These are phyloP conservation scores for Ulota crispa DNA, from an alignment of 225 moss, liverwort and hornwort genomes.

Conservation along the genomic window DNA sequence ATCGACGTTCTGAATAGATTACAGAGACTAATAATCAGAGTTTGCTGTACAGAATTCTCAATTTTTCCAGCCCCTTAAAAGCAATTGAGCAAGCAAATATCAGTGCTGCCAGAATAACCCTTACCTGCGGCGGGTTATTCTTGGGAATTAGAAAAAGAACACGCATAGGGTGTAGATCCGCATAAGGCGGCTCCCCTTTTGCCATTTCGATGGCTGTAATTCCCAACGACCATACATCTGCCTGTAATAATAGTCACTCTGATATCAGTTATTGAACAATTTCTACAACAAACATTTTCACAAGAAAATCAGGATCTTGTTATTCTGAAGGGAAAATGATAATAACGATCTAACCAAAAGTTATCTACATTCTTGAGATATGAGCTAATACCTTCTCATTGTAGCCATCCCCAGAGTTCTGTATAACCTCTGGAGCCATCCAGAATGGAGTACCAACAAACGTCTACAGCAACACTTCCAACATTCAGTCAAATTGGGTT, in stretches of 20 bases:
- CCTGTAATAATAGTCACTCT: slow-evolving; percentile 51
- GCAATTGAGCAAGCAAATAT: slow-evolving; percentile 6
- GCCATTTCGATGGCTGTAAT: slow-evolving; percentile 99
- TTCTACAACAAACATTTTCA: background rate
- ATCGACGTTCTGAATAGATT: background rate
- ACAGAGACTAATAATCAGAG: slow-evolving; percentile 1
- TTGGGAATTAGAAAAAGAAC: slow-evolving; percentile 96
- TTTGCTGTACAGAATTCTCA: background rate
- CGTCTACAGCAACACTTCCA: slow-evolving; percentile 61
- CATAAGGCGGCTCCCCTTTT: slow-evolving; percentile 93
- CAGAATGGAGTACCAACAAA: slow-evolving; percentile 99
- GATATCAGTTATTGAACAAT: slow-evolving; percentile 1
- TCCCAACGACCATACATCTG: slow-evolving; percentile 97
- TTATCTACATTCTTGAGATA: background rate
- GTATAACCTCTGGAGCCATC: slow-evolving; percentile 99
- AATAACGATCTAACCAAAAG: background rate
- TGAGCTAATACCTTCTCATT: slow-evolving; percentile 77
- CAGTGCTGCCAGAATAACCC: background rate
- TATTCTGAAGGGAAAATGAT: background rate
- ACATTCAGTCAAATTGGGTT: slow-evolving; percentile 25
- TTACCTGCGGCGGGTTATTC: slow-evolving; percentile 83
- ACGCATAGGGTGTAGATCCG: slow-evolving; percentile 97
- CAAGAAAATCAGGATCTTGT: background rate
- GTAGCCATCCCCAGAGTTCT: slow-evolving; percentile 92
- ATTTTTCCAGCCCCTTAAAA: background rate